phyloP scores from a whole-genome alignment of 2,329 filamentous ascomycete genomes.

The Chaetomium sp. region DNA sequence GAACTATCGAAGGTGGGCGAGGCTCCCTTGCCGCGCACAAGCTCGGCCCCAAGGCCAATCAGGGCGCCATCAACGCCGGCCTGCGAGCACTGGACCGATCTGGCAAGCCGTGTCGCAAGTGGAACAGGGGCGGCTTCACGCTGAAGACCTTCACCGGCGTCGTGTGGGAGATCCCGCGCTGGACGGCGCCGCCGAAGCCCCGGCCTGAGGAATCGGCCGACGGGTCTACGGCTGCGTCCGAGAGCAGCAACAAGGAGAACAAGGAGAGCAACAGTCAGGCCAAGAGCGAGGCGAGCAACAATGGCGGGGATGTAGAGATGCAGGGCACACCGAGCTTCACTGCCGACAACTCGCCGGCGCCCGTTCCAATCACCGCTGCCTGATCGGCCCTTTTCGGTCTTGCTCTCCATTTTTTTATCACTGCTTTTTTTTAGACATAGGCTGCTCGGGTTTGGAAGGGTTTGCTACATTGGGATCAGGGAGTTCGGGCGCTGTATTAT shows the following conservation, averaged over 20 bases:
- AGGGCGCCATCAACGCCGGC: constrained; percentile 95
- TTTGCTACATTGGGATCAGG: constrained; percentile 10
- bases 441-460: neutral
- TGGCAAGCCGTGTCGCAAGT: constrained; percentile 89
- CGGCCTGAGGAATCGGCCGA: constrained; percentile 50
- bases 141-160: constrained; percentile 93
- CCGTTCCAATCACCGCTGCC: constrained; percentile 27
- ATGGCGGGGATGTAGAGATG: constrained; percentile 55
- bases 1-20: constrained; percentile 58
- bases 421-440: constrained; percentile 1
- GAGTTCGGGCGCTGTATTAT: constrained; percentile 17
- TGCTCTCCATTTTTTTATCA: constrained; percentile 4
- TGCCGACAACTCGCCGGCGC: constrained; percentile 54
- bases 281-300: constrained; percentile 52
- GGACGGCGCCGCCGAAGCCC: constrained; percentile 72
- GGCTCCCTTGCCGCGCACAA: constrained; percentile 66
- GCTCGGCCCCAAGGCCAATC: constrained; percentile 93
- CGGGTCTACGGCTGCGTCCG: constrained; percentile 50
- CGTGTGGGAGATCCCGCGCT: constrained; percentile 77
- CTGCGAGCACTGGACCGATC: constrained; percentile 91
- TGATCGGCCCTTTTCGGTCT: constrained; percentile 10
- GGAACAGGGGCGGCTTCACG: constrained; percentile 78
- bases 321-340: constrained; percentile 54
- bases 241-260: constrained; percentile 64
- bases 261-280: constrained; percentile 56